phyloP scores from a whole-genome alignment of 805 yeast species.

The Ogataea philodendri region DNA sequence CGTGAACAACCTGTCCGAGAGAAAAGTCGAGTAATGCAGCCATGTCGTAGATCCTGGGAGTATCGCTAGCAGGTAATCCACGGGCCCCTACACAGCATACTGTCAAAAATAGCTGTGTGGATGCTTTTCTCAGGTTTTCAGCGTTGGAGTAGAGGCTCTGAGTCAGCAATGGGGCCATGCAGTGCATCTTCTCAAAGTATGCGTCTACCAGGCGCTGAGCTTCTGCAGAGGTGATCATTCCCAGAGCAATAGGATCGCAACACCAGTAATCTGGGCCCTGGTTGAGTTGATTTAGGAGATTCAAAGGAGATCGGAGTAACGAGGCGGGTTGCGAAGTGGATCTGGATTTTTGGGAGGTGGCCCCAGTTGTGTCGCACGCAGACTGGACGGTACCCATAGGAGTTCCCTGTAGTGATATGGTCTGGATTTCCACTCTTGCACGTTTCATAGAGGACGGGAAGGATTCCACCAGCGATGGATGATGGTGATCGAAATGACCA shows the following conservation, averaged over 20 bases:
- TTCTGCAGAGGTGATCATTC: slow-evolving; percentile 9
- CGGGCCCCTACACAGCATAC: slow-evolving; percentile 17
- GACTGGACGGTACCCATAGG: slow-evolving; percentile 20
- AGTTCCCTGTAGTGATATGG: slow-evolving; percentile 14
- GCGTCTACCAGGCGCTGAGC: slow-evolving; percentile 16
- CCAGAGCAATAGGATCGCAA: slow-evolving; percentile 16
- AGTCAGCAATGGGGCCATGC: slow-evolving; percentile 20
- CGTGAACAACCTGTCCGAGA: slow-evolving; percentile 11
- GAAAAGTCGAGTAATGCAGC: slow-evolving; percentile 16
- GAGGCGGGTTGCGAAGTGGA: no score
- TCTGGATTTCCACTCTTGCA: slow-evolving; percentile 13
- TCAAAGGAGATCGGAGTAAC: slow-evolving; percentile 13
- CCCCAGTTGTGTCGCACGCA: slow-evolving; percentile 10
- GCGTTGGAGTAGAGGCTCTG: slow-evolving; percentile 15
- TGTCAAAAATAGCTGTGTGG: slow-evolving; percentile 14
- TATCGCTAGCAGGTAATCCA: background rate
- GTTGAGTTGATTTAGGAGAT: slow-evolving; percentile 8
- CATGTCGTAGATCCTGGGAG: slow-evolving; percentile 13
- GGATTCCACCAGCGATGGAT: no score
- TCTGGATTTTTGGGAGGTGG: background rate
- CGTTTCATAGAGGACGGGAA: no score
- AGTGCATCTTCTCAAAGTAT: slow-evolving; percentile 17
- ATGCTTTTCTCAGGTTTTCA: slow-evolving; percentile 12
- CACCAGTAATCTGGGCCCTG: slow-evolving; percentile 14
- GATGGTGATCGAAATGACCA: slow-evolving; percentile 1